Percentiles rank a stretch among this genome's conserved stretches.
phyloP scores from a whole-genome alignment of 164 flowering plant species.

The Berberis thunbergii region DNA sequence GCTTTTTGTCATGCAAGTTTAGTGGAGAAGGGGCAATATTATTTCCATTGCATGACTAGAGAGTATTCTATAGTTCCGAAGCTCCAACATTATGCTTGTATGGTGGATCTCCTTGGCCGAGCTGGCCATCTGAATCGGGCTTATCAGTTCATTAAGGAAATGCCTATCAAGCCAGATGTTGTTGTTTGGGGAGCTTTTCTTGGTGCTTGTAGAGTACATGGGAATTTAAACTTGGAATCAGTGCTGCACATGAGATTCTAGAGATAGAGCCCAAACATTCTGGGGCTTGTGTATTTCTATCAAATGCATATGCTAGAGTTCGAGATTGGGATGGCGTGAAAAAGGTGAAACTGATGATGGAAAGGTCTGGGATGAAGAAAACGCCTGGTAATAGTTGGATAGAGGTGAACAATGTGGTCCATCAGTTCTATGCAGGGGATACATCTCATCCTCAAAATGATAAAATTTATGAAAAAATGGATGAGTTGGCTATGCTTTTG shows the following conservation, averaged over 20 bases:
- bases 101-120: slow-evolving; percentile 31
- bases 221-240: slow-evolving; percentile 13
- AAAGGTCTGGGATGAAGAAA: too few relatives aligned
- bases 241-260: slow-evolving; percentile 9
- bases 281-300: slow-evolving; percentile 16
- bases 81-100: too few relatives aligned
- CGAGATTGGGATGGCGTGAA: too few relatives aligned
- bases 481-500: too few relatives aligned
- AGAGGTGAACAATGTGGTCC: too few relatives aligned
- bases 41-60: slow-evolving; percentile 19
- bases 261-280: slow-evolving; percentile 16
- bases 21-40: slow-evolving; percentile 18
- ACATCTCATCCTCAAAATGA: too few relatives aligned
- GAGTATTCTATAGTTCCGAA: slow-evolving; percentile 14
- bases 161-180: slow-evolving; percentile 18
- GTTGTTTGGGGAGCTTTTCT: slow-evolving; percentile 17
- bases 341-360: too few relatives aligned
- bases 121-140: slow-evolving; percentile 18
- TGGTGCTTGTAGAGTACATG: slow-evolving; percentile 12
- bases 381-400: too few relatives aligned
- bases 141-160: slow-evolving; percentile 8
- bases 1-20: slow-evolving; percentile 35
- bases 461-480: too few relatives aligned
- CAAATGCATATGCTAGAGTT: slow-evolving; percentile 21
- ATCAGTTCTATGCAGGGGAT: too few relatives aligned